phyloP scores from a whole-genome alignment of 768 basidiomycete genomes.

The Tricholoma saponaceum region DNA sequence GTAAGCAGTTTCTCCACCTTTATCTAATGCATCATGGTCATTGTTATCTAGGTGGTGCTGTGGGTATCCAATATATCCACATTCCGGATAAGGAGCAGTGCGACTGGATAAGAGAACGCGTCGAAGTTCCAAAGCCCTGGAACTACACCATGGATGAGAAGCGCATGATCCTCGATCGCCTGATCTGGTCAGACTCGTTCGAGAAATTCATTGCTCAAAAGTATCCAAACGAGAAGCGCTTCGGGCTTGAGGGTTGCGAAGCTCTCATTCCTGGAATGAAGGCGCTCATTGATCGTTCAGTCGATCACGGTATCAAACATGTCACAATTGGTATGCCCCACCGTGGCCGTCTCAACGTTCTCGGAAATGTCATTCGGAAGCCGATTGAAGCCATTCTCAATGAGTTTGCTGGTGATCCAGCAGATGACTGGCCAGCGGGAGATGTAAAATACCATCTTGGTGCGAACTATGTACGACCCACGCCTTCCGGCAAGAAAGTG shows the following conservation, averaged over 20 bases:
- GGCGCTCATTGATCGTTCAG: constrained; percentile 96
- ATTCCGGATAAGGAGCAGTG: constrained; percentile 99
- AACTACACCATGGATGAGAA: constrained; percentile 98
- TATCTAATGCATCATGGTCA: background rate
- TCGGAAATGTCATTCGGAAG: constrained; percentile 98
- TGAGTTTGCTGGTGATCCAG: constrained; percentile 81
- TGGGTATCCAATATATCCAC: constrained; percentile 91
- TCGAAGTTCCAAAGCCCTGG: constrained; percentile 96
- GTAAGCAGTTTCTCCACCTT: constrained; percentile 42
- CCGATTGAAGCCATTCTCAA: constrained; percentile 97
- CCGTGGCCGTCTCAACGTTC: constrained; percentile 95
- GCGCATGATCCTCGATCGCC: constrained; percentile 96
- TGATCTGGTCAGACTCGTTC: constrained; percentile 99
- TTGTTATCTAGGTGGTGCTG: constrained; percentile 60
- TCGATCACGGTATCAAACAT: constrained; percentile 92
- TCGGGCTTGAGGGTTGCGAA: constrained; percentile 98
- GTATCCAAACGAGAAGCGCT: constrained; percentile 99
- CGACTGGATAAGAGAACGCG: constrained; percentile 96
- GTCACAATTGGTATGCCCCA: constrained; percentile 99
- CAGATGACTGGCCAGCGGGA: constrained; percentile 80
- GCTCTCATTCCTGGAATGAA: constrained; percentile 99
- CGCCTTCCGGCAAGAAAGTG: constrained; percentile 97
- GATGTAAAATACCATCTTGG: constrained; percentile 99
- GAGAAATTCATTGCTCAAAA: constrained; percentile 99
- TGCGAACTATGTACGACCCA: constrained; percentile 97